A percentile compares a stretch with the other conserved stretches of the same genome.
Conservation (phyloP, 2,329 filamentous ascomycete species). For the Sclerotinia borealis region DNA sequence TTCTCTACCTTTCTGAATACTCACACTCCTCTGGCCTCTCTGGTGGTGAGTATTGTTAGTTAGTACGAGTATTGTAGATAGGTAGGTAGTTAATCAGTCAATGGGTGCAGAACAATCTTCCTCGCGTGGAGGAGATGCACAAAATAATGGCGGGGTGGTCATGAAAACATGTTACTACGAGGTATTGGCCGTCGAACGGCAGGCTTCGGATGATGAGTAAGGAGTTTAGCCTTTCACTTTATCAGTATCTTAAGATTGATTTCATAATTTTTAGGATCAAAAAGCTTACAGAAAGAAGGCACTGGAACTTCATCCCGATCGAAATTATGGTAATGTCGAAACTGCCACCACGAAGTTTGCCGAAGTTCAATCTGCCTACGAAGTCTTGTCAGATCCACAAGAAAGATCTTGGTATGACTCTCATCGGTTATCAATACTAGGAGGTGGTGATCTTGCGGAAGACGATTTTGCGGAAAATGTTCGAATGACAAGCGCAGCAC, state of each 20-base stretch:
- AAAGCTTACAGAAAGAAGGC: constrained; percentile 89
- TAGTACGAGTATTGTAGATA: no score
- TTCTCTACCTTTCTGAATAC: no score
- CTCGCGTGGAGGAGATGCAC: constrained; percentile 1
- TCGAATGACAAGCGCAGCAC: constrained; percentile 70
- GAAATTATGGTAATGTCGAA: constrained; percentile 82
- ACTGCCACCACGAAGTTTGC: constrained; percentile 80
- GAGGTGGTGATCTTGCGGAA: constrained; percentile 35
- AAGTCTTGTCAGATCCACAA: constrained; percentile 92
- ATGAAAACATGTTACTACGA: constrained; percentile 79
- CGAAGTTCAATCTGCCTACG: constrained; percentile 87
- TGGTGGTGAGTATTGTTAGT: not conserved
- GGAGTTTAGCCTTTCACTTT: constrained; percentile 25
- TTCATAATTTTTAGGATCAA: constrained; percentile 59
- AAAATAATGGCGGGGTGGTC: constrained; percentile 10
- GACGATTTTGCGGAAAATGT: constrained; percentile 61
- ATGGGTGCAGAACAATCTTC: constrained; percentile 28
- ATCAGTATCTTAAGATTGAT: constrained; percentile 8
- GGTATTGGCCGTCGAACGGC: constrained; percentile 65
- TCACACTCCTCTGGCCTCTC: no score
- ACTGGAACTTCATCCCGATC: constrained; percentile 88
- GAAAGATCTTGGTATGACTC: constrained; percentile 98
- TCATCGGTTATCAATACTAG: constrained; percentile 77
- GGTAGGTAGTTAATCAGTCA: not conserved
- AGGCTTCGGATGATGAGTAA: constrained; percentile 76